Base-by-base conservation (phyloP, 2,329 filamentous ascomycete species). In the Neofusicoccum ribis region DNA sequence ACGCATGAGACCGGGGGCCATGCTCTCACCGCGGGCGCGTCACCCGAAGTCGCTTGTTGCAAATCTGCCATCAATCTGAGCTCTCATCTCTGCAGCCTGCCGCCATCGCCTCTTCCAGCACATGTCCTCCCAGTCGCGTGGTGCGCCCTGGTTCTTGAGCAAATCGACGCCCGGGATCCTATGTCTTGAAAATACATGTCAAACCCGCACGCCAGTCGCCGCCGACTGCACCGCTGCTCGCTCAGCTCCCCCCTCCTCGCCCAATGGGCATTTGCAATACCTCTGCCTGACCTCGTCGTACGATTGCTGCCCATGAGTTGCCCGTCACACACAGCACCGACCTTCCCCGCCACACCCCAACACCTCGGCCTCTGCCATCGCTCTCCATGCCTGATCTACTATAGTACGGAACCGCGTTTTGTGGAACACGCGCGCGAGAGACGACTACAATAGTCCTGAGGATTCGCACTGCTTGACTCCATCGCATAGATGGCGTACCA, bases 401-500 rank as follows among this genome's bases (percentile, higher is more conserved):
- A 59, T 36, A 59, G 54, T 8, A 27, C 17, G 23, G 31, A 3
- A 34, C 23, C 23, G 27, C 54, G 23, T 44, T 15, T 43, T 59
- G 39, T 59, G 39, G 54, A 44, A 59, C 39, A 34, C 15, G 14
- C 23, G 39, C 12, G 15, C 39, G 54, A 44, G 54, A 15, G 52
- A 37, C 36, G 52, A 46, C 15, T 36, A 15, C 41, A 59, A 12
- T 14, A 34, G 8, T 39, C 31, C 8, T 46, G 54, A 31, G 17
- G n/a, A 41, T 43, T 31, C 36, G 23, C 37, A 43, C 14, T 43
- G 37, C 37, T 31, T 12, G 31, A 27, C 23, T 17, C 50, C 50
- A 39, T 5, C 36, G 52, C 37, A 43, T 43, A 59, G 39, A 59
- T 59, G 54, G 54, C 52, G 6, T 65, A 59, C 12, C 63, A 50